phyloP scores from a whole-genome alignment of 2,329 filamentous ascomycete genomes.

The Pyricularia sp. region DNA sequence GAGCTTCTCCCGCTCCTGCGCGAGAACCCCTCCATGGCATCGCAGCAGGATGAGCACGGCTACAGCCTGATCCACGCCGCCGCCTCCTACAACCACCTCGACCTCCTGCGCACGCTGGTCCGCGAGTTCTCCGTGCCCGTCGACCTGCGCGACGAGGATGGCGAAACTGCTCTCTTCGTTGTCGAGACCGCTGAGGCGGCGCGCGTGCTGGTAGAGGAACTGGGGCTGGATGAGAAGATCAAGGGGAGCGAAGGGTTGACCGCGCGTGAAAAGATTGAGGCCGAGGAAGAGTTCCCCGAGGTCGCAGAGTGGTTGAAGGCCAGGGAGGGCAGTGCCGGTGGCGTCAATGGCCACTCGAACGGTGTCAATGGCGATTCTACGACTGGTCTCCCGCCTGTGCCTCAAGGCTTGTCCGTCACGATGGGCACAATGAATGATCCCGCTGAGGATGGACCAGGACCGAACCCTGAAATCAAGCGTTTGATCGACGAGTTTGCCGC shows the following conservation, averaged over 20 bases:
- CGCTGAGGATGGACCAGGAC: constrained; percentile 41
- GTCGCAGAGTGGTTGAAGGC: constrained; percentile 57
- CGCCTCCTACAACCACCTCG: constrained; percentile 78
- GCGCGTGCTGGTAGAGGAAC: constrained; percentile 66
- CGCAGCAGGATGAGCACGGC: constrained; percentile 74
- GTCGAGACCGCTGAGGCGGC: constrained; percentile 71
- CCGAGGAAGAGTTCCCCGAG: constrained; percentile 64
- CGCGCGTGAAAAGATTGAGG: constrained; percentile 66
- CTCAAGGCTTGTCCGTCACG: constrained; percentile 64
- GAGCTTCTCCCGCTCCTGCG: constrained; percentile 63
- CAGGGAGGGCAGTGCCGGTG: constrained; percentile 13
- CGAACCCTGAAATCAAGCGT: constrained; percentile 71
- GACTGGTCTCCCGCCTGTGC: constrained; percentile 45
- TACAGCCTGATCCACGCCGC: constrained; percentile 92
- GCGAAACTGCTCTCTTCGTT: constrained; percentile 91
- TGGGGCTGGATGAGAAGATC: constrained; percentile 54
- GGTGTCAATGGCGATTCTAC: constrained; percentile 15
- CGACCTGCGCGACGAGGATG: constrained; percentile 78
- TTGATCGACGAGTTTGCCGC: constrained; percentile 82
- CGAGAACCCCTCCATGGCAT: constrained; percentile 61
- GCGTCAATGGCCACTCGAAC: constrained; percentile 7
- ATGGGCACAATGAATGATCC: constrained; percentile 59
- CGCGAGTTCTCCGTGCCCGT: constrained; percentile 65
- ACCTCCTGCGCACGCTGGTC: constrained; percentile 64
- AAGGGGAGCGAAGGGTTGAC: constrained; percentile 65